Evolutionary conservation across 768 basidiomycete genomes (phyloP).

Genomic region (Gyrodon lividus): DNA sequence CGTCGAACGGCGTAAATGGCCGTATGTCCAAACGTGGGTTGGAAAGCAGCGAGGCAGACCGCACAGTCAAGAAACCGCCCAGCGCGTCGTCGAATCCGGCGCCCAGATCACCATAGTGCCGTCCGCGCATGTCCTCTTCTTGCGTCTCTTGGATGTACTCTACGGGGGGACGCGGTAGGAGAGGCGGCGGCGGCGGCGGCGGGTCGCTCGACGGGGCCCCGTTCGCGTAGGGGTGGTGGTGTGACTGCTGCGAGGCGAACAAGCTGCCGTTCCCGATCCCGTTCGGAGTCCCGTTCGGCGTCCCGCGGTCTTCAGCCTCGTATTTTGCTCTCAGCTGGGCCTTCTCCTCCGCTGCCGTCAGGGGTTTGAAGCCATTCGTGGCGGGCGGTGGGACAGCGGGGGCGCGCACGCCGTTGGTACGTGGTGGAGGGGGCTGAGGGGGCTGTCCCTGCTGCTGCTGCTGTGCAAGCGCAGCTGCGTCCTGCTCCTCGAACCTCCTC

Average conservation of each 20-base stretch:
- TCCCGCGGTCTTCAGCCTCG: constrained; percentile 49
- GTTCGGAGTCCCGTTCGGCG: constrained; percentile 25
- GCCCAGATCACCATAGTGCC: constrained; percentile 29
- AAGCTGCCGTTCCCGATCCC: constrained; percentile 20
- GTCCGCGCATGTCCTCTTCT: constrained; percentile 65
- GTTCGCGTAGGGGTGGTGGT: constrained; percentile 17
- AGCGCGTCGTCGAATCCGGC: constrained; percentile 29
- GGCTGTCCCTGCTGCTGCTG: constrained; percentile 17
- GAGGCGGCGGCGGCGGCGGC: constrained; percentile 58
- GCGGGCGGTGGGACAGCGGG: constrained; percentile 31
- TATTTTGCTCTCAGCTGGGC: constrained; percentile 63
- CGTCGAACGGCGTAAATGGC: constrained; percentile 50
- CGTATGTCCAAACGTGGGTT: constrained; percentile 35
- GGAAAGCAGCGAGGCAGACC: constrained; percentile 11
- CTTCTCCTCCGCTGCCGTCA: constrained; percentile 82
- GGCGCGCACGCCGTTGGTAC: constrained; percentile 26
- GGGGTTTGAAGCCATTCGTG: constrained; percentile 26
- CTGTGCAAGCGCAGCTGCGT: constrained; percentile 36
- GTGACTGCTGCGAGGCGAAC: constrained; percentile 1
- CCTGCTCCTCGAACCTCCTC: constrained; percentile 56
- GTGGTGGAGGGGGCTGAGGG: constrained; percentile 27
- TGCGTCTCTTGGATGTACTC: constrained; percentile 83
- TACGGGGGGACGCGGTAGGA: constrained; percentile 72
- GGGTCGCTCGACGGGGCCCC: constrained; percentile 8
- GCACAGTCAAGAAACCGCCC: no score